A percentile compares a stretch with the other conserved stretches of the same genome.
Evolutionary conservation across 805 yeast genomes (phyloP).

Genomic region (Candida sithepensis): DNA sequence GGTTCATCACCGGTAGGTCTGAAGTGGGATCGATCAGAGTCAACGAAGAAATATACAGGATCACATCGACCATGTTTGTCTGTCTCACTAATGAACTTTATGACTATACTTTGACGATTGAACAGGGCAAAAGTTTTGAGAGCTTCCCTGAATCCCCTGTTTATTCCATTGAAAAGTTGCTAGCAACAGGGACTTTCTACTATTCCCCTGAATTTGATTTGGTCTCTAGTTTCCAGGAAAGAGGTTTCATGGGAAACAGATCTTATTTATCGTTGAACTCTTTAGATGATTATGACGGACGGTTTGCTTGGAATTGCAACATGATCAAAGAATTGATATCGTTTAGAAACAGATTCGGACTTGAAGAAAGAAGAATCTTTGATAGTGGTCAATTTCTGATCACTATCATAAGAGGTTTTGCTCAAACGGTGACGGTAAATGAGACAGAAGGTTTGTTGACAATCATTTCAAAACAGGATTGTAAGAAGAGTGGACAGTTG

Average conservation of each 20-base stretch:
- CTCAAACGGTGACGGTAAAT: constrained; percentile 33
- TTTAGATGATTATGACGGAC: constrained; percentile 40
- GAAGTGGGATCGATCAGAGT: constrained; percentile 60
- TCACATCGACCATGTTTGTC: constrained; percentile 61
- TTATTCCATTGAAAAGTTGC: constrained; percentile 40
- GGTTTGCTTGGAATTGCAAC: constrained; percentile 51
- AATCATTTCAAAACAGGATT: constrained; percentile 49
- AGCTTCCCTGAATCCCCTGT: constrained; percentile 34
- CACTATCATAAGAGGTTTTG: constrained; percentile 49
- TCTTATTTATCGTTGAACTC: constrained; percentile 21
- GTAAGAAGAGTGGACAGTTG: constrained; percentile 42
- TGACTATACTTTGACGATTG: constrained; percentile 35
- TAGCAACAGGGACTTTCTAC: constrained; percentile 46
- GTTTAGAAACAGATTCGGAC: constrained; percentile 41
- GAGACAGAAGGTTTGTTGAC: constrained; percentile 40
- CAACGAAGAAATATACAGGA: constrained; percentile 47
- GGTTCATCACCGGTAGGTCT: constrained; percentile 50
- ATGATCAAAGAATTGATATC: constrained; percentile 43
- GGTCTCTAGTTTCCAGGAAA: constrained; percentile 41
- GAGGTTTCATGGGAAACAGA: constrained; percentile 32
- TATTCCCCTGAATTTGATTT: constrained; percentile 47
- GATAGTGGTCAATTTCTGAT: constrained; percentile 46
- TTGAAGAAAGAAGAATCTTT: constrained; percentile 37
- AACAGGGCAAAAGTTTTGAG: constrained; percentile 14
- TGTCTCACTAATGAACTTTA: constrained; percentile 56